Base-by-base conservation (phyloP, 805 yeast species). In the Blastobotrys muscicola region DNA sequence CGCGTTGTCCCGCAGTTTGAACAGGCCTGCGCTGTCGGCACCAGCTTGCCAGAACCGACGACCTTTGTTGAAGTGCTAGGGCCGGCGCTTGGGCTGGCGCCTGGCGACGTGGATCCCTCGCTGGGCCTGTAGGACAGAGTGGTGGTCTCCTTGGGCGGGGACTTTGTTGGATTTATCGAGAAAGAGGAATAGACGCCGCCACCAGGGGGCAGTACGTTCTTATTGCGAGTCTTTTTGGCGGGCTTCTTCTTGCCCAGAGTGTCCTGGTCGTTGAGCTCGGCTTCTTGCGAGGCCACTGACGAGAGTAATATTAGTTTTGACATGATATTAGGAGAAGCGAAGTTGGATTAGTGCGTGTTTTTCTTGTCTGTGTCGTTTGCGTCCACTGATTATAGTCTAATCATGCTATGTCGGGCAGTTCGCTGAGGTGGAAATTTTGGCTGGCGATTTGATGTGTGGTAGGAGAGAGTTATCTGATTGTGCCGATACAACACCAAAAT, bases 1-100 rank as follows among this genome's bases (percentile, higher is more conserved):
- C 89, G 81, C 43, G 80, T 78, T 0, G 97, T 87, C 53, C 86
- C 85, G 62, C 98, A 90, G 64, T 90, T 90, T 12, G 90, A 80
- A 63, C 97, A 90, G 38, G 67, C 67, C 49, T 72, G 59, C n/a
- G 56, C 55, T 1, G 50, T 41, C 23, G 48, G 50, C 7, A 20
- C 36, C 26, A 36, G 33, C 32, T 14, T 16, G 29, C 35, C 33
- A 20, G 26, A 10, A 7, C 16, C 16, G 12, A 11, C 11, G 16
- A 11, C 13, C 7, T 13, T 12, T 7, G 16, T 16, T 14, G 16
- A 34, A 7, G 16, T 7, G 15, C 16, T 12, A 13, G 36, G 9
- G 26, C 11, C n/a, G 36, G 13, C 30, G 37, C 36, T 12, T 30
- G 36, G 16, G n/a, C 14, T n/a, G 39, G n/a, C 13, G 41, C 8